phyloP scores from a whole-genome alignment of 108 stramenopile genomes.

The Schizochytrium sp. region DNA sequence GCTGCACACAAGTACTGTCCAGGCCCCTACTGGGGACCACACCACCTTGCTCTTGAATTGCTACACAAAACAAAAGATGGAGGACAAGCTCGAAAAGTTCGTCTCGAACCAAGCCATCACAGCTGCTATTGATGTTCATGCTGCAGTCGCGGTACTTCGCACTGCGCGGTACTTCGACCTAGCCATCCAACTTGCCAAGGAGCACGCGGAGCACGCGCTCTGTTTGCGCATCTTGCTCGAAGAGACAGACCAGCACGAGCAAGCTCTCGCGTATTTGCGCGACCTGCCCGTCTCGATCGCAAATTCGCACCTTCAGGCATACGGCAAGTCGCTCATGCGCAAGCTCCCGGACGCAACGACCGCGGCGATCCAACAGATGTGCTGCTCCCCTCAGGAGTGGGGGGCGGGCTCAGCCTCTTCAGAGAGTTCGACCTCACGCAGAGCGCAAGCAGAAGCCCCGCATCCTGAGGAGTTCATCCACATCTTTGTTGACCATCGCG shows the following conservation, averaged over 20 bases:
- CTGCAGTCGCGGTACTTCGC: conserved; percentile 29
- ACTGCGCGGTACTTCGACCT: conserved; percentile 34
- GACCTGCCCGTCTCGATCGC: background rate
- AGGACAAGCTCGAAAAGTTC: conserved; percentile 31
- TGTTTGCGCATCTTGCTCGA: conserved; percentile 39
- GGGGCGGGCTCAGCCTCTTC: background rate
- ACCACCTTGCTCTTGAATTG: conserved; percentile 46
- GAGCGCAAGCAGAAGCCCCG: background rate
- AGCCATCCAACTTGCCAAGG: conserved; percentile 31
- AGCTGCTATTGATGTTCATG: conserved; percentile 26
- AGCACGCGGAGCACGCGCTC: conserved; percentile 22
- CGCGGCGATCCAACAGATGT: conserved; percentile 34
- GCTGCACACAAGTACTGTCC: conserved; percentile 23
- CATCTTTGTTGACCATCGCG: background rate
- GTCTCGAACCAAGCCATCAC: background rate
- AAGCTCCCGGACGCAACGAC: conserved; percentile 34
- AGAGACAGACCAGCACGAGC: conserved; percentile 15
- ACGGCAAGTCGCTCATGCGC: conserved; percentile 29
- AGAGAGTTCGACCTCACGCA: background rate
- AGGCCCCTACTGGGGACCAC: conserved; percentile 31
- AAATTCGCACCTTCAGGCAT: background rate
- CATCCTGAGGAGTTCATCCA: background rate
- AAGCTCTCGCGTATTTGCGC: conserved; percentile 32
- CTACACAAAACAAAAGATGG: conserved; percentile 46
- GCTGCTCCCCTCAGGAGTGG: conserved; percentile 21